Conservation (phyloP, 768 basidiomycete genomes). For the Neoboletus brunneissimus region DNA sequence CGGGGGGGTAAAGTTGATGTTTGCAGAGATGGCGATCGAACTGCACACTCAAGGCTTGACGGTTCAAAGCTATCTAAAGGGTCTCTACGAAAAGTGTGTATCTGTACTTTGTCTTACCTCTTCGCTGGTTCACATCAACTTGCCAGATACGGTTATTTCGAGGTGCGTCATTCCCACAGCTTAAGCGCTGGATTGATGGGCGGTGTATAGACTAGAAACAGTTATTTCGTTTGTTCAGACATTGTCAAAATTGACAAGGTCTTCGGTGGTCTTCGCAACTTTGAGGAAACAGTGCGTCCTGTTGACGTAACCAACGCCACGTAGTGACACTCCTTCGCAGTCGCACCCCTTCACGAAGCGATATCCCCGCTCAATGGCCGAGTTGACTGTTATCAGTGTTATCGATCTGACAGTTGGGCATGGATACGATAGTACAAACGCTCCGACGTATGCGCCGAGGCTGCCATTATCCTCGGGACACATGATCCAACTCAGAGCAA, state of each 20-base stretch:
- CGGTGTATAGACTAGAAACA: conserved; percentile 65
- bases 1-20: conserved; percentile 46
- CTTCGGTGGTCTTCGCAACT: conserved; percentile 64
- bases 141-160: conserved; percentile 71
- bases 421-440: conserved; percentile 74
- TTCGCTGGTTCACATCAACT: conserved; percentile 1
- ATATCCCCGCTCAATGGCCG: conserved; percentile 64
- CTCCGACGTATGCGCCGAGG: conserved; percentile 58
- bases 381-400: conserved; percentile 56
- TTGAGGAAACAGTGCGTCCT: conserved; percentile 38
- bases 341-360: conserved; percentile 26
- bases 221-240: conserved; percentile 77
- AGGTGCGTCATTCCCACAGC: conserved; percentile 40
- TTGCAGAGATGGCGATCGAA: conserved; percentile 61
- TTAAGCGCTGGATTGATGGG: background rate
- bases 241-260: conserved; percentile 63
- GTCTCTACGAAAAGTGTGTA: conserved; percentile 57
- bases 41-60: conserved; percentile 53
- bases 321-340: conserved; percentile 10
- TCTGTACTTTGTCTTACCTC: background rate
- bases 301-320: background rate
- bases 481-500: conserved; percentile 79
- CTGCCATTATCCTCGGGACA: conserved; percentile 76
- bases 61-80: conserved; percentile 55
- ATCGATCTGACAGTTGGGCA: conserved; percentile 63